phyloP scores from a whole-genome alignment of 1,139 yeast species.

The Geotrichum siamense region DNA sequence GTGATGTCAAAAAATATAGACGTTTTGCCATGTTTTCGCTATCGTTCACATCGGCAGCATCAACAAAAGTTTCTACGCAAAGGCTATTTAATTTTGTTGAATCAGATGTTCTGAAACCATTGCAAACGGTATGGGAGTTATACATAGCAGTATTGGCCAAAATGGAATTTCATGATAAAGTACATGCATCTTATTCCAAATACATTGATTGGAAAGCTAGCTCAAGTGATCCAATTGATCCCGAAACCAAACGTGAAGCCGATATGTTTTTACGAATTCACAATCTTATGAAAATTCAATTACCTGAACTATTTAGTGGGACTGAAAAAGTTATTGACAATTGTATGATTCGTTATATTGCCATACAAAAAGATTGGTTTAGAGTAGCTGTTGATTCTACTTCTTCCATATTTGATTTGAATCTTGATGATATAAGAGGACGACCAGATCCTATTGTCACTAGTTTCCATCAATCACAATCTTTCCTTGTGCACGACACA shows the following conservation, averaged over 20 bases:
- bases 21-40: constrained; percentile 24
- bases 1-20: constrained; percentile 8
- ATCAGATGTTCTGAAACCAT: constrained; percentile 25
- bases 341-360: constrained; percentile 22
- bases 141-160: not conserved
- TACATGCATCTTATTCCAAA: constrained; percentile 2
- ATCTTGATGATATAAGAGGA: constrained; percentile 3
- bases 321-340: constrained; percentile 24
- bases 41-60: constrained; percentile 23
- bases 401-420: constrained; percentile 20
- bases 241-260: constrained; percentile 17
- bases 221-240: constrained; percentile 7
- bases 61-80: constrained; percentile 23
- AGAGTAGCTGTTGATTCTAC: constrained; percentile 25
- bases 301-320: constrained; percentile 25
- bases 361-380: constrained; percentile 26
- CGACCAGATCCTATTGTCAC: constrained; percentile 5
- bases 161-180: constrained; percentile 5
- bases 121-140: constrained; percentile 19
- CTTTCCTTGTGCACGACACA: not conserved
- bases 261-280: constrained; percentile 26
- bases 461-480: not conserved
- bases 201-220: constrained; percentile 1
- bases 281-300: constrained; percentile 26
- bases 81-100: constrained; percentile 23